Evolutionary conservation across 108 stramenopile species (phyloP).

Genomic region (Cyclotella kingstonii): DNA sequence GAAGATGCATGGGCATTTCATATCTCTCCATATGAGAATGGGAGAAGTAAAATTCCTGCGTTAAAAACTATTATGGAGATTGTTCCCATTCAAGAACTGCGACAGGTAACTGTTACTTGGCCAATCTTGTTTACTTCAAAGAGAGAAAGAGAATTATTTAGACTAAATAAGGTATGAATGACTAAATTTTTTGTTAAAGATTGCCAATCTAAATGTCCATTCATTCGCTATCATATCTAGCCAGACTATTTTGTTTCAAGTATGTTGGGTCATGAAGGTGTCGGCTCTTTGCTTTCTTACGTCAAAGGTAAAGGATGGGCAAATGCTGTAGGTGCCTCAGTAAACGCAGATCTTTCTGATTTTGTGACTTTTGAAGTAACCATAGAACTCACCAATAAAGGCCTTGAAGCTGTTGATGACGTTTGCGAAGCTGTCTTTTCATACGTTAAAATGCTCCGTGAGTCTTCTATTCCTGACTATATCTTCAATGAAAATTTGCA

Average conservation of each 20-base stretch:
- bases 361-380: slow-evolving; percentile 80
- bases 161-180: slow-evolving; percentile 48
- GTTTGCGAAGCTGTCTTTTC: slow-evolving; percentile 75
- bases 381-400: slow-evolving; percentile 73
- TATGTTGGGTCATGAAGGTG: slow-evolving; percentile 88
- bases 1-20: slow-evolving; percentile 67
- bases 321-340: slow-evolving; percentile 62
- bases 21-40: slow-evolving; percentile 47
- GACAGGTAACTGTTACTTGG: slow-evolving; percentile 76
- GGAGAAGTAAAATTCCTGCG: slow-evolving; percentile 54
- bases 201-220: no score
- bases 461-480: slow-evolving; percentile 59
- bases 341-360: slow-evolving; percentile 63
- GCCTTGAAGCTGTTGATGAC: slow-evolving; percentile 61
- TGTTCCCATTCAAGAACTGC: slow-evolving; percentile 77
- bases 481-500: slow-evolving; percentile 76
- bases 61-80: slow-evolving; percentile 62
- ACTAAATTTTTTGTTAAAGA: background rate
- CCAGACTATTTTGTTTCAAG: slow-evolving; percentile 71
- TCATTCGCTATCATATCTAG: background rate
- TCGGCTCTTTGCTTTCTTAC: slow-evolving; percentile 78
- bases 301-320: slow-evolving; percentile 78
- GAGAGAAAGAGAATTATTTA: slow-evolving; percentile 44
- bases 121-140: slow-evolving; percentile 66
- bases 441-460: slow-evolving; percentile 67